Percentiles rank a stretch among this genome's conserved stretches.
Evolutionary conservation across 495 filamentous ascomycete genomes (phyloP).

Genomic region (Penicillium malachiteum): DNA sequence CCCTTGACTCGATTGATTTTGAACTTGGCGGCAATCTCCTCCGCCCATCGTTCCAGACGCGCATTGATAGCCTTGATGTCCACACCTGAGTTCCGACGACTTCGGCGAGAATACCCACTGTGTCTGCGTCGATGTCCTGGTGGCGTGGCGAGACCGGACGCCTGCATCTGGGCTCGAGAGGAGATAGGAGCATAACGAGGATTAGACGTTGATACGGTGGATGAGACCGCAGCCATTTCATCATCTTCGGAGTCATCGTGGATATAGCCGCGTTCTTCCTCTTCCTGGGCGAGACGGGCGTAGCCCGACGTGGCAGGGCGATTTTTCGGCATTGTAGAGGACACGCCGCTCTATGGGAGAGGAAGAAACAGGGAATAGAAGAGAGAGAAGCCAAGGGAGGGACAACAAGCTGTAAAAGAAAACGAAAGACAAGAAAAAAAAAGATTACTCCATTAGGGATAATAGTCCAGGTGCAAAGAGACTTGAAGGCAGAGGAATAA

Average conservation of each 20-base stretch:
- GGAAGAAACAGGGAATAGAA: conserved; percentile 4
- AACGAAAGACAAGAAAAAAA: conserved; percentile 18
- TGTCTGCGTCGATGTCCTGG: conserved; percentile 46
- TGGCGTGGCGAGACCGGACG: conserved; percentile 38
- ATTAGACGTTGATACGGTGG: conserved; percentile 58
- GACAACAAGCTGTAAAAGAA: conserved; percentile 9
- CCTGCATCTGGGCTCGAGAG: conserved; percentile 49
- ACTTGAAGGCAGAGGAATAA: conserved; percentile 19
- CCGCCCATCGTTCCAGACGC: conserved; percentile 91
- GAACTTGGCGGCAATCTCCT: conserved; percentile 97
- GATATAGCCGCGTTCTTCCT: conserved; percentile 59
- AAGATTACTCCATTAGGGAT: conserved; percentile 25
- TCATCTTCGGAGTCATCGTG: conserved; percentile 75
- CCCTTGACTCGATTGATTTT: conserved; percentile 80
- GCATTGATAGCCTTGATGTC: conserved; percentile 99
- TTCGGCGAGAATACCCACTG: conserved; percentile 50
- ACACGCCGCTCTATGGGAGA: conserved; percentile 13
- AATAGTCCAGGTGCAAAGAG: conserved; percentile 6
- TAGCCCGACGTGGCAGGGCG: conserved; percentile 84
- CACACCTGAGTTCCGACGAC: conserved; percentile 81
- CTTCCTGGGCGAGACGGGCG: conserved; percentile 86
- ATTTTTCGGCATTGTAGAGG: conserved; percentile 49
- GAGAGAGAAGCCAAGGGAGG: conserved; percentile 10
- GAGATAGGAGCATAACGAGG: conserved; percentile 70
- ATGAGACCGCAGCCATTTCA: conserved; percentile 53